Percentiles rank a stretch among this genome's conserved stretches.
These are phyloP conservation scores for Penicillium sp. DNA, from an alignment of 2,329 filamentous ascomycete genomes.

Conservation along the genomic window DNA sequence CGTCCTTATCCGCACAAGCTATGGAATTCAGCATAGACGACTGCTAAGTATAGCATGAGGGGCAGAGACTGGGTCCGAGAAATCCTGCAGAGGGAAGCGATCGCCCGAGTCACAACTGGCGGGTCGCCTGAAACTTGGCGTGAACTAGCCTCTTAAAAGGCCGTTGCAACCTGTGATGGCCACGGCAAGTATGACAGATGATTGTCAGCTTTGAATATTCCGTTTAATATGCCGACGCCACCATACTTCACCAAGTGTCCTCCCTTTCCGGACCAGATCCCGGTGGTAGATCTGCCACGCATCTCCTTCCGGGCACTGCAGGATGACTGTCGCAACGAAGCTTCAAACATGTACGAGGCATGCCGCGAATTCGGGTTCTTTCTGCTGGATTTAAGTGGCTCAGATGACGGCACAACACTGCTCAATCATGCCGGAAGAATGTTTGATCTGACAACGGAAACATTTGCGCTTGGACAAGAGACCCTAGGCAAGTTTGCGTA, in stretches of 20 bases:
- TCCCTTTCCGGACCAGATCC: constrained; percentile 9
- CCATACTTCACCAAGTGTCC: constrained; percentile 9
- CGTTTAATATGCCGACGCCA: constrained; percentile 11
- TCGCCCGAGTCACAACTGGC: too few relatives aligned
- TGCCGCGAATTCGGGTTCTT: constrained; percentile 50
- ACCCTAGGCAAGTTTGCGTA: constrained; percentile 11
- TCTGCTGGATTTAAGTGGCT: constrained; percentile 45
- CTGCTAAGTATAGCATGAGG: too few relatives aligned
- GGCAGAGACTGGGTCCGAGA: too few relatives aligned
- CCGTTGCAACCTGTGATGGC: background rate
- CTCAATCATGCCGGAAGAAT: constrained; percentile 42
- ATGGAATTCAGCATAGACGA: too few relatives aligned
- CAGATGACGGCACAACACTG: constrained; percentile 33
- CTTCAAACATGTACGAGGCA: constrained; percentile 21
- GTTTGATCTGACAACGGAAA: constrained; percentile 30
- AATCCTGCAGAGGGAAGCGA: too few relatives aligned
- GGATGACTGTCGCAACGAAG: background rate
- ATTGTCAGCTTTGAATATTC: too few relatives aligned
- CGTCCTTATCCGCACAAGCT: too few relatives aligned
- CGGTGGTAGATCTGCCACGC: constrained; percentile 1
- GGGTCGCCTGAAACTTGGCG: too few relatives aligned
- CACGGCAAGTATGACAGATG: background rate
- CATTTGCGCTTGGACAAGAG: constrained; percentile 5
- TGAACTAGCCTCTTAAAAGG: too few relatives aligned
- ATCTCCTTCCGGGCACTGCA: constrained; percentile 9